These are phyloP conservation scores for Caryopteris hybrid DNA, from an alignment of 305 asterid species.

Conservation along the genomic window DNA sequence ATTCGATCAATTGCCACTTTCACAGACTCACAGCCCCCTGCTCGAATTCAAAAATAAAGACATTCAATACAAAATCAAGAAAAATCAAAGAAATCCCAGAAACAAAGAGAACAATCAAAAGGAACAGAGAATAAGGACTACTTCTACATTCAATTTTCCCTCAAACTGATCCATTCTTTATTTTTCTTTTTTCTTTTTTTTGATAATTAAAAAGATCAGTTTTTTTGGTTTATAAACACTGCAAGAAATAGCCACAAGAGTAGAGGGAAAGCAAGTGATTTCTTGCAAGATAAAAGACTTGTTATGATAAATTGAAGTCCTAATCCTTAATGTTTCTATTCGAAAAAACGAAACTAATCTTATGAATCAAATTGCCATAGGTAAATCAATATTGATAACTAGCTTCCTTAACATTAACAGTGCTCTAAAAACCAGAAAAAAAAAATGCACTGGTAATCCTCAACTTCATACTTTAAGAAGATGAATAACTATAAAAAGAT, in stretches of 20 bases:
- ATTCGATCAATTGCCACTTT: slow-evolving; percentile 35
- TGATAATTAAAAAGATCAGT: too few relatives aligned
- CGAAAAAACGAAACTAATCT: background rate
- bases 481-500: too few relatives aligned
- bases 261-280: background rate
- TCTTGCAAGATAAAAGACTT: background rate
- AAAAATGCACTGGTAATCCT: too few relatives aligned
- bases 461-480: too few relatives aligned
- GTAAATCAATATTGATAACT: background rate
- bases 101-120: too few relatives aligned
- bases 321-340: background rate
- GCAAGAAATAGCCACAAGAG: too few relatives aligned
- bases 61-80: slow-evolving; percentile 11
- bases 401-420: too few relatives aligned
- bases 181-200: too few relatives aligned
- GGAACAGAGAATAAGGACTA: background rate
- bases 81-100: too few relatives aligned
- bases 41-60: background rate
- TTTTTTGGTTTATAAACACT: too few relatives aligned
- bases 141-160: background rate
- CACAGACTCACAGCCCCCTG: slow-evolving; percentile 34
- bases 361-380: background rate
- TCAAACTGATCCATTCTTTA: background rate
- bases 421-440: too few relatives aligned
- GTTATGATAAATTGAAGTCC: background rate